Conservation (phyloP, 2,329 filamentous ascomycete genomes). For the Paraphaeosphaeria minitans region DNA sequence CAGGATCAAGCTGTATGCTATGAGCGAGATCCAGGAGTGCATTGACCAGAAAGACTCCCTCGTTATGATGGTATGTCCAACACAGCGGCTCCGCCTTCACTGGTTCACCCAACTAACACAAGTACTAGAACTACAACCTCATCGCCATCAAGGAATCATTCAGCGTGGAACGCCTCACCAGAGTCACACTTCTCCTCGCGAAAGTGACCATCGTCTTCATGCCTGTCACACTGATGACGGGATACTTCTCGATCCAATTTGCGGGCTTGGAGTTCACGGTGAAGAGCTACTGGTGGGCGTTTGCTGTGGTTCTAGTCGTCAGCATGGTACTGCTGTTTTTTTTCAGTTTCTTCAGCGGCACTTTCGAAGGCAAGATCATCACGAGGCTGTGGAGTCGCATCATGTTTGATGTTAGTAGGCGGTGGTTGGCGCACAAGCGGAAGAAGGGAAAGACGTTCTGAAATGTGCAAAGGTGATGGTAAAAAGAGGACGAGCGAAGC, state of each 20-base stretch:
- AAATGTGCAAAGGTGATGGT: not conserved
- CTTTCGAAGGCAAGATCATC: constrained; percentile 60
- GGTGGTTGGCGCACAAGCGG: constrained; percentile 31
- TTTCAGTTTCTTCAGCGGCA: constrained; percentile 63
- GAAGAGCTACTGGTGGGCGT: constrained; percentile 70
- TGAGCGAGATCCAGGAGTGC: constrained; percentile 66
- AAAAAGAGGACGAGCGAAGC: not conserved
- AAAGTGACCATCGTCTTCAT: constrained; percentile 78
- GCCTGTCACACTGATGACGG: constrained; percentile 75
- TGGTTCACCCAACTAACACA: not conserved
- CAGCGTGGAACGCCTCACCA: constrained; percentile 71
- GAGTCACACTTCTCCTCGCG: constrained; percentile 72
- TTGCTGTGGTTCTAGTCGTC: constrained; percentile 65
- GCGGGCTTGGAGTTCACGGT: constrained; percentile 64
- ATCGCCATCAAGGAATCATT: constrained; percentile 76
- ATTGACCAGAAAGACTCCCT: constrained; percentile 73
- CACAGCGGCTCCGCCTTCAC: not conserved
- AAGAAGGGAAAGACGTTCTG: constrained; percentile 27
- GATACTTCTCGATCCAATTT: constrained; percentile 73
- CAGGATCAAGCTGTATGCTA: constrained; percentile 63
- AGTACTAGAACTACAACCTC: constrained; percentile 73
- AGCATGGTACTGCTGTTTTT: constrained; percentile 63
- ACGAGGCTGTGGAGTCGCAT: constrained; percentile 50
- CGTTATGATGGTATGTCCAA: constrained; percentile 64
- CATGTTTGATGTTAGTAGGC: constrained; percentile 31